These are phyloP conservation scores for Citrus glauca DNA, from an alignment of 345 rosid genomes.

Conservation along the genomic window DNA sequence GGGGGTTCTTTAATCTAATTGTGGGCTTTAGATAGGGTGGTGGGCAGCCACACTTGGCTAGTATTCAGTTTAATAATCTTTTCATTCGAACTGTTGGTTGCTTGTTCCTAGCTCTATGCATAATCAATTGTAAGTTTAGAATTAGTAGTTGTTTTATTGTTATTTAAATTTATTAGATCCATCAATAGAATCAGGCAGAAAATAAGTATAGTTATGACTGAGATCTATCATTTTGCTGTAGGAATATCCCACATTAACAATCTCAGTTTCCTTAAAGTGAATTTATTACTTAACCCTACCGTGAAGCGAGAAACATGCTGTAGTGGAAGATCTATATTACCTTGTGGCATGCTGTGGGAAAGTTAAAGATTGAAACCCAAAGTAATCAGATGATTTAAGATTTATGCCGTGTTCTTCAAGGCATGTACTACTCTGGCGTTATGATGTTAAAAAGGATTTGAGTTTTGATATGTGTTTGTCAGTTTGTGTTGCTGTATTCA, in stretches of 20 bases:
- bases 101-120: background rate
- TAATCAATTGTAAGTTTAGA: background rate
- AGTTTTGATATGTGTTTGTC: background rate
- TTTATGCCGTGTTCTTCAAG: background rate
- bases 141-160: no score
- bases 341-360: background rate
- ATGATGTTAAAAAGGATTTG: background rate
- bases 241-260: conserved; percentile 29
- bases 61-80: background rate
- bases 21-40: no score
- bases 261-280: conserved; percentile 85
- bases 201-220: no score
- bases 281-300: conserved; percentile 60
- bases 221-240: background rate
- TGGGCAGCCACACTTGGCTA: no score
- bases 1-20: no score
- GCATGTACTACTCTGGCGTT: background rate
- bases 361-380: conserved; percentile 4
- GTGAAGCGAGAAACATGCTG: conserved; percentile 44
- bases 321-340: background rate
- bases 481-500: background rate
- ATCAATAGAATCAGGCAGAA: no score
- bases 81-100: background rate
- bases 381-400: conserved; percentile 5
- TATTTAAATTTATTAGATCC: no score